Evolutionary conservation across 306 rosid genomes (phyloP), one percentile per base, ranked within the genome.

Genomic region (Hippophae rhamnoides): DNA sequence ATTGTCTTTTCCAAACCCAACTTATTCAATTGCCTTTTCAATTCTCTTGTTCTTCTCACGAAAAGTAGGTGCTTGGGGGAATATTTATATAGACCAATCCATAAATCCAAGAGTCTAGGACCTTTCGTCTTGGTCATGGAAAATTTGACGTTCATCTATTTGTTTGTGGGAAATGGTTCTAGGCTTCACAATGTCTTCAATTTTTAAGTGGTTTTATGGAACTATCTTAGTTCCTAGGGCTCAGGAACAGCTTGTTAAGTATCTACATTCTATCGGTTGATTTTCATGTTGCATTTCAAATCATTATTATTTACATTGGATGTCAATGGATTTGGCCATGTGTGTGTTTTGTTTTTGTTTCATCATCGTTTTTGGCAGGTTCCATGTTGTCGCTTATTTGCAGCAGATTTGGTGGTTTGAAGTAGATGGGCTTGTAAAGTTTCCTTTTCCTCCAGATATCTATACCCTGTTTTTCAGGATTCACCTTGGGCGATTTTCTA

Each of bases 321-420:
- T 57, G 3, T 52, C 5, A 42, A 25, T 25, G 31, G 23, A 42
- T 42, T 42, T 49, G 46, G 55, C 27, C 7, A 23, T 23, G 56
- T 48, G 9, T 0, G 3, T 60, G 54, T 23, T 57, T 52, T 61
- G 70, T 61, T 58, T 25, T 64, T 80, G n/a, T n/a, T 2, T 31
- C 38, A 31, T 0, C 38, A 31, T 31, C 56, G 7, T 76, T 50
- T 48, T 66, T 82, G 79, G 57, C 93, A 85, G 95, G 93, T 85
- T 92, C 84, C 75, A 77, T 23, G 67, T 62, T 10, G 86, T 87
- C 52, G 96, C 95, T 8, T 87, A 87, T 74, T 77, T 92, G 77
- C 96, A 87, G 81, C 95, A 90, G 73, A 83, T 90, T 58, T 90
- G 98, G 98, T 90, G 98, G 96, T 87, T 81, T 70, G 96, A 87